Evolutionary conservation across 2,329 filamentous ascomycete species (phyloP).

Genomic region (Trichoderma pleuroti): DNA sequence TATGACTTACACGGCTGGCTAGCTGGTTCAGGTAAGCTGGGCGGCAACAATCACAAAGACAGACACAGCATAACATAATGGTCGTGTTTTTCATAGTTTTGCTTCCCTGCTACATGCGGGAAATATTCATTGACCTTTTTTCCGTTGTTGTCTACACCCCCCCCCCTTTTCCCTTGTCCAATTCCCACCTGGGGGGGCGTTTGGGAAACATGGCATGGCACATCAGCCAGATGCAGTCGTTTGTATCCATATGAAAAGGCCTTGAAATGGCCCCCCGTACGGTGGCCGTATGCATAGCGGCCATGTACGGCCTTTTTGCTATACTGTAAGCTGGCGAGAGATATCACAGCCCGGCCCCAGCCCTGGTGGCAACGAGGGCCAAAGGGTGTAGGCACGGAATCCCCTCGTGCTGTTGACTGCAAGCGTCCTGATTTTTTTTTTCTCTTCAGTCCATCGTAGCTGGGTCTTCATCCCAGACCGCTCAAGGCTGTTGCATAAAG

Average conservation of each 20-base stretch:
- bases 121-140: neutral
- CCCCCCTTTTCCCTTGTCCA: neutral
- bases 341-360: slow-evolving; percentile 2
- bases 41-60: neutral
- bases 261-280: neutral
- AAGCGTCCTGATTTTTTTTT: neutral
- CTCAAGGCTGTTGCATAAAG: neutral
- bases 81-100: neutral
- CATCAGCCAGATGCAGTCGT: neutral
- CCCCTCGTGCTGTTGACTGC: neutral
- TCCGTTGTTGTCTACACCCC: neutral
- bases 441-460: neutral
- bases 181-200: neutral
- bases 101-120: slow-evolving; percentile 6
- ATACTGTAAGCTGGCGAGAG: neutral
- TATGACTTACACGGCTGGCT: neutral
- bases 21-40: slow-evolving; percentile 11
- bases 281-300: neutral
- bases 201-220: neutral
- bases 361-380: slow-evolving; percentile 2
- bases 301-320: neutral
- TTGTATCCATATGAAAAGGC: neutral
- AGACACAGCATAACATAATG: neutral
- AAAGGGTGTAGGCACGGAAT: slow-evolving; percentile 7
- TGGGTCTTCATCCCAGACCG: neutral